A percentile compares a stretch with the other conserved stretches of the same genome.
Evolutionary conservation across 169 alveolate species (phyloP).

Genomic region (Amoebophrya sp.): DNA sequence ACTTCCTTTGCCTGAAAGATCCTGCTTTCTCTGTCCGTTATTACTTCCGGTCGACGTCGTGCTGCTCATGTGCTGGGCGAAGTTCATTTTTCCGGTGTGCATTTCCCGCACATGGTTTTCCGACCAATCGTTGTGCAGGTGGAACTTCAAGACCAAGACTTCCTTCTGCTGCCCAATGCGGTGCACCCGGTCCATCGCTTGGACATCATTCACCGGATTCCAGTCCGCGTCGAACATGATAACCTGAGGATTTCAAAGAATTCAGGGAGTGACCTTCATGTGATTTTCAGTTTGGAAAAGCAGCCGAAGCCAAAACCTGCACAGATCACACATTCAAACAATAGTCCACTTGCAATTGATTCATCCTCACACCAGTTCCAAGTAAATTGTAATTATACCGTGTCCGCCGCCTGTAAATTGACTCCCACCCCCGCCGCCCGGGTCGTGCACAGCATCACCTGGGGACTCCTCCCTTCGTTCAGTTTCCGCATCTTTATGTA

Average conservation of each 20-base stretch:
- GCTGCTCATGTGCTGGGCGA: no score
- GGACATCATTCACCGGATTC: constrained; percentile 78
- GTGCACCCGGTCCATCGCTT: constrained; percentile 88
- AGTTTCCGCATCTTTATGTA: neutral
- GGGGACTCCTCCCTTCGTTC: neutral
- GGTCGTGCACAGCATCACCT: neutral
- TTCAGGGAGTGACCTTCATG: no score
- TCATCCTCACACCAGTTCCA: no score
- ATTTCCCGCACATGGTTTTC: neutral
- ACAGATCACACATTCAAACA: no score
- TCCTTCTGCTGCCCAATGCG: constrained; percentile 87
- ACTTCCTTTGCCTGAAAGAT: no score
- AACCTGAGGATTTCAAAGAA: no score
- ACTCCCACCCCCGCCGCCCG: constrained; percentile 85
- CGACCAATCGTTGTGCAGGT: neutral
- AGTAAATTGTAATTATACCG: constrained; percentile 85
- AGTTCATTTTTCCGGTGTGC: no score
- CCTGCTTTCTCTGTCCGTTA: no score
- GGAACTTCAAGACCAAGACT: constrained; percentile 51
- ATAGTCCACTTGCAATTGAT: no score
- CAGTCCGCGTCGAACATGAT: constrained; percentile 87
- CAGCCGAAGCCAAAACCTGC: no score
- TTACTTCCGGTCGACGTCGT: no score
- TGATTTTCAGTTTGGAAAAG: no score
- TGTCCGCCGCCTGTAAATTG: constrained; percentile 88